Evolutionary conservation across 129 eudicot genomes (phyloP), one percentile per base, ranked within the genome.

Genomic region (Calendula officinalis): DNA sequence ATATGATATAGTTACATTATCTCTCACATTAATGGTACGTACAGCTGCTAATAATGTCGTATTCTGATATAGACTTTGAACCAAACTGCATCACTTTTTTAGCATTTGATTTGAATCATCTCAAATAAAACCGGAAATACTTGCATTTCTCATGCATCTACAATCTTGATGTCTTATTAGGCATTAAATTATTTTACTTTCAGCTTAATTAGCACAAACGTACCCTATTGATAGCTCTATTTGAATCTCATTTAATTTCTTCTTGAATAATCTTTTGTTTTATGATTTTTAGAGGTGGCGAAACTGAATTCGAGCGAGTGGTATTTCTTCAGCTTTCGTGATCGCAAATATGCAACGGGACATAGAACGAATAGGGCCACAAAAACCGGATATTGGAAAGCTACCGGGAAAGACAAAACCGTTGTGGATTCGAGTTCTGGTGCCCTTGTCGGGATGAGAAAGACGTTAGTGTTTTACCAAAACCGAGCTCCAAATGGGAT

Each of bases 291-390:
- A 91, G 98, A 91, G 72, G 85, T 73, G 83, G 94, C 98, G 27
- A 91, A 91, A 83, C 68, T 91, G 56, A 91, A 87, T 64, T 68
- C 94, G 0, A 87, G 59, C 1, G 98, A 91, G 75, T 91, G 98
- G 98, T 91, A 87, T 77, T 91, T 91, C 94, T 91, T 91, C 63
- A 91, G 95, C 81, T 91, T 87, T 38, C 85, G 96, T 13, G 96
- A 91, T 75, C 94, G 98, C 16, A 91, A 91, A 69, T 91, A 91
- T 13, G 94, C 98, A 2, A 91, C 98, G 0, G 98, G 98, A 10
- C 82, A 69, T 66, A 78, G 98, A 35, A 85, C 96, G 2, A 91
- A 91, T 46, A 63, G 98, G 41, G 98, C 98, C 10, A 91, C 98
- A 8, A 81, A 75, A 37, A 47, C 80, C 0, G 98, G 98, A 39